These are phyloP conservation scores for Avena sativa DNA, from an alignment of 176 grass and related monocot genomes.

Conservation along the genomic window DNA sequence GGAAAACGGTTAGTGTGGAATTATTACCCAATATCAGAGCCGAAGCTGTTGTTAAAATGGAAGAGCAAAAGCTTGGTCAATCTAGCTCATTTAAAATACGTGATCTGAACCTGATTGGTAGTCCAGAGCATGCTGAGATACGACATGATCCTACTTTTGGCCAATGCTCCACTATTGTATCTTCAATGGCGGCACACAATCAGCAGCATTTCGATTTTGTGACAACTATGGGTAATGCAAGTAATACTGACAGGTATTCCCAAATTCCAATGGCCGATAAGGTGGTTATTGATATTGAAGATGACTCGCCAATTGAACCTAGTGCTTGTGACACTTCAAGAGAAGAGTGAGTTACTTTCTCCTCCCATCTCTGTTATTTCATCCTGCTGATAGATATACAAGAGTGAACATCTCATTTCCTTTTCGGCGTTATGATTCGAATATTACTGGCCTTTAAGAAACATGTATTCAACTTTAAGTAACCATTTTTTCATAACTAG, in stretches of 20 bases:
- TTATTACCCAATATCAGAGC: conserved; percentile 50
- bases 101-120: conserved; percentile 85
- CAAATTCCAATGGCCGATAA: conserved; percentile 56
- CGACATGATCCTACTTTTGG: conserved; percentile 57
- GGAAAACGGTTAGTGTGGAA: conserved; percentile 46
- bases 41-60: conserved; percentile 41
- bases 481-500: conserved; percentile 23
- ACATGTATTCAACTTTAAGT: not conserved
- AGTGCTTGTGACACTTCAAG: conserved; percentile 58
- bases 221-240: conserved; percentile 36
- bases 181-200: conserved; percentile 48
- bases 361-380: conserved; percentile 20
- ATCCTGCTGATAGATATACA: not conserved
- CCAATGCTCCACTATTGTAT: conserved; percentile 41
- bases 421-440: conserved; percentile 10
- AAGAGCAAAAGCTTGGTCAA: conserved; percentile 64
- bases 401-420: not conserved
- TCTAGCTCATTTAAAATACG: conserved; percentile 82
- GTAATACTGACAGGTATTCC: conserved; percentile 40
- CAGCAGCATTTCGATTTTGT: conserved; percentile 58
- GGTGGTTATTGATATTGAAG: conserved; percentile 83
- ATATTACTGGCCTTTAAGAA: conserved; percentile 22
- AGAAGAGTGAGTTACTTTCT: conserved; percentile 63
- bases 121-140: conserved; percentile 75
- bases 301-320: conserved; percentile 68